Evolutionary conservation across 2,329 filamentous ascomycete genomes (phyloP).

Genomic region (Sporothrix phasma): DNA sequence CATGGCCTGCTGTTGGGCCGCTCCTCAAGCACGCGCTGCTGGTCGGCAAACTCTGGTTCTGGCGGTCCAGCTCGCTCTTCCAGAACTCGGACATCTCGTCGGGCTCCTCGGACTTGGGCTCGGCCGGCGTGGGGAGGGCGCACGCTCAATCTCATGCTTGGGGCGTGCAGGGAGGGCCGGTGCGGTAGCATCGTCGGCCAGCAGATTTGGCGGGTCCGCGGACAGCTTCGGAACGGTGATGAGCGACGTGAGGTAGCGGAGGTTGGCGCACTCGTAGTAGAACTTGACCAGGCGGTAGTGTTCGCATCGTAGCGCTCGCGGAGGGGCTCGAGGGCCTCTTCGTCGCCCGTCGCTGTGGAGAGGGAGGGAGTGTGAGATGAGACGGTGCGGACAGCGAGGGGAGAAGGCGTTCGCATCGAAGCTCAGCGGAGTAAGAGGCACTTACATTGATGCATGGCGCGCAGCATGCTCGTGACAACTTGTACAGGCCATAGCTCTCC

Average conservation of each 20-base stretch:
- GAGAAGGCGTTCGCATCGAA: constrained; percentile 8
- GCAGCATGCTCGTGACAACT: constrained; percentile 97
- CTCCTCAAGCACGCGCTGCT: constrained; percentile 79
- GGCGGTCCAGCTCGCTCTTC: constrained; percentile 82
- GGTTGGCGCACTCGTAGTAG: constrained; percentile 97
- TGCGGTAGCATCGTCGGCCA: constrained; percentile 73
- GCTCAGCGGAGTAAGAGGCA: constrained; percentile 14
- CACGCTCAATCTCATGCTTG: constrained; percentile 61
- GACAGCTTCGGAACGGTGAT: constrained; percentile 95
- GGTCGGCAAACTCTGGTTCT: constrained; percentile 90
- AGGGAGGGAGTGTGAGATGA: constrained; percentile 15
- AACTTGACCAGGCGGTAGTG: constrained; percentile 95
- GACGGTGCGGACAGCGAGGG: not conserved
- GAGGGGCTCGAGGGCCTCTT: constrained; percentile 82
- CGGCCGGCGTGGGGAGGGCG: constrained; percentile 58
- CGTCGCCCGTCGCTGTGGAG: constrained; percentile 70
- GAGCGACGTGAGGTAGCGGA: constrained; percentile 89
- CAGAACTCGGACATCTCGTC: constrained; percentile 97
- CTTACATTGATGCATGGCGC: constrained; percentile 92
- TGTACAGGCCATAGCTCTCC: constrained; percentile 98
- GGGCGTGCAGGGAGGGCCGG: constrained; percentile 74
- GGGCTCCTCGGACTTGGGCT: constrained; percentile 65
- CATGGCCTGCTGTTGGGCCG: constrained; percentile 74
- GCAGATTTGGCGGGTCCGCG: constrained; percentile 81
- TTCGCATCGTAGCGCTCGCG: constrained; percentile 87